Evolutionary conservation across 352 stramenopile species (phyloP).

Genomic region (Globisporangium irregulare): DNA sequence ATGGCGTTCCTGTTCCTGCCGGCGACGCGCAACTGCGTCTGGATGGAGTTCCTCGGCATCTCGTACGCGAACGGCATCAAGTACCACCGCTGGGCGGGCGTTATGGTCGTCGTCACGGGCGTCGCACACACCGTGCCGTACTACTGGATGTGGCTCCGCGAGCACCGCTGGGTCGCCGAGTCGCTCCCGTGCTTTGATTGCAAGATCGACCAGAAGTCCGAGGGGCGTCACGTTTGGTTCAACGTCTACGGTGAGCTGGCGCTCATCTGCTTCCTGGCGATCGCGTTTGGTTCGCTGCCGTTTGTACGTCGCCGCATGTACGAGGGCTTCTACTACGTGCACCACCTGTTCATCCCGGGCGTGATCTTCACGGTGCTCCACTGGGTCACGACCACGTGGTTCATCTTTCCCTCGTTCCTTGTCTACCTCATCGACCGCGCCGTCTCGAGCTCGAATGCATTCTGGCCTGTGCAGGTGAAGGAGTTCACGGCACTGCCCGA

Average conservation of each 20-base stretch:
- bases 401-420: slow-evolving; percentile 34
- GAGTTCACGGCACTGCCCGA: slow-evolving; percentile 22
- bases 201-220: slow-evolving; percentile 13
- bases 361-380: slow-evolving; percentile 40
- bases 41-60: slow-evolving; percentile 37
- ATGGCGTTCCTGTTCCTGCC: slow-evolving; percentile 37
- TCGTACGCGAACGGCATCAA: slow-evolving; percentile 38
- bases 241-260: slow-evolving; percentile 44
- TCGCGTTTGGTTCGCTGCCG: slow-evolving; percentile 33
- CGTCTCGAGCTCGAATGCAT: slow-evolving; percentile 23
- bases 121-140: slow-evolving; percentile 26
- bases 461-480: slow-evolving; percentile 26
- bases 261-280: slow-evolving; percentile 31
- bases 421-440: slow-evolving; percentile 37
- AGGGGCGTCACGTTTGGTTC: slow-evolving; percentile 27
- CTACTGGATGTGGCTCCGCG: slow-evolving; percentile 28
- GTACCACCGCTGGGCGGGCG: slow-evolving; percentile 38
- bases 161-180: slow-evolving; percentile 21
- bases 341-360: slow-evolving; percentile 34
- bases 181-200: slow-evolving; percentile 42
- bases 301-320: slow-evolving; percentile 39
- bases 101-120: slow-evolving; percentile 20
- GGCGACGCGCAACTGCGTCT: slow-evolving; percentile 31
- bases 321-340: slow-evolving; percentile 42
- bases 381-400: slow-evolving; percentile 31